A percentile compares a stretch with the other conserved stretches of the same genome.
phyloP scores from a whole-genome alignment of 2,329 filamentous ascomycete species.

The Tolypocladium inflatum region DNA sequence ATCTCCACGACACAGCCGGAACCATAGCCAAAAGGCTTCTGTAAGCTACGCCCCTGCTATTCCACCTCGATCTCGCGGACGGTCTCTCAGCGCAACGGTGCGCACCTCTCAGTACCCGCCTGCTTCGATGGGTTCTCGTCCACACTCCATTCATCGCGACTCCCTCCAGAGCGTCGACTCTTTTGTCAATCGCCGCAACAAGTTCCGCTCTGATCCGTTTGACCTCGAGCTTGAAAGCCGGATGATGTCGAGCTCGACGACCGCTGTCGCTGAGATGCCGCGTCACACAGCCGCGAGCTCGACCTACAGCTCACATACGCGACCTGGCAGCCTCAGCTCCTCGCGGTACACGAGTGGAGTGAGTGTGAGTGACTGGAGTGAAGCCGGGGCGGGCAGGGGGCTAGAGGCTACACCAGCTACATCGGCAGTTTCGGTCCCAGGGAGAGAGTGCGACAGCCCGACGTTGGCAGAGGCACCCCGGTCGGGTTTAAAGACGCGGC shows the following conservation, averaged over 20 bases:
- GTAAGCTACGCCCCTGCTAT: constrained; percentile 19
- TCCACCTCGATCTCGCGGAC: constrained; percentile 38
- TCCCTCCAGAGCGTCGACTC: constrained; percentile 28
- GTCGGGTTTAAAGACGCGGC: background rate
- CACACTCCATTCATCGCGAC: constrained; percentile 25
- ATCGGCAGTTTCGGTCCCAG: background rate
- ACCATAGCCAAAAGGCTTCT: constrained; percentile 1
- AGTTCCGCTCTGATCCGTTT: constrained; percentile 55
- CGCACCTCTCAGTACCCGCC: constrained; percentile 14
- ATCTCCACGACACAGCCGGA: constrained; percentile 15
- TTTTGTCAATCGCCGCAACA: constrained; percentile 38
- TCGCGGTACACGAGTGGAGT: constrained; percentile 42
- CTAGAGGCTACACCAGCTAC: background rate
- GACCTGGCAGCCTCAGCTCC: constrained; percentile 25
- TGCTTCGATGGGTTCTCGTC: constrained; percentile 25
- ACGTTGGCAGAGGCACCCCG: background rate
- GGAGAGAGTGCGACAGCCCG: constrained; percentile 17
- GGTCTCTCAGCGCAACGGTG: constrained; percentile 23
- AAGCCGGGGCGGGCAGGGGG: constrained; percentile 3
- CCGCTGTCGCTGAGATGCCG: constrained; percentile 11
- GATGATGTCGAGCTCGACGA: constrained; percentile 6
- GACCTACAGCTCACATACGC: constrained; percentile 40
- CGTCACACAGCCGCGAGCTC: constrained; percentile 13
- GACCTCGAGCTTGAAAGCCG: constrained; percentile 42
- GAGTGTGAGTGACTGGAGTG: constrained; percentile 32